Evolutionary conservation across 179 eudicot species (phyloP), one percentile per base, ranked within the genome.

Genomic region (Corrigiola litoralis): DNA sequence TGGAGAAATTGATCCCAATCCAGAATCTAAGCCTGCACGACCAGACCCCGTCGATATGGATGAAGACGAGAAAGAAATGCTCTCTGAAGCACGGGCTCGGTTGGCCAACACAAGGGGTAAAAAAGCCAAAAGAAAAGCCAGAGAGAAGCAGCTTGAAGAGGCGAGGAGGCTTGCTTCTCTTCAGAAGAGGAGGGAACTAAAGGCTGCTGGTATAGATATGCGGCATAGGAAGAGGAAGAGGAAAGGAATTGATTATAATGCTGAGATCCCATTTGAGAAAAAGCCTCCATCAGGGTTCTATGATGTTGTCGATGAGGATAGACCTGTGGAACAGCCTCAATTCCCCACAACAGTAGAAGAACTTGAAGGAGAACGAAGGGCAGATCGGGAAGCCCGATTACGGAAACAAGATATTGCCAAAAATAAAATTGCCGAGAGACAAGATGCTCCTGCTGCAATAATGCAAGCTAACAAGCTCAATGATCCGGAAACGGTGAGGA

Each of bases 1-100:
- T 50, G 99, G 99, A 65, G 99, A 94, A 75, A 95, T 95, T 73
- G 99, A 95, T 68, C 99, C 96, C 14, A 95, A 95, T 71, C 99
- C 99, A 20, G 99, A 95, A 63, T 85, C 97, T 21, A 95, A 95
- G 83, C 96, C 99, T 61, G 97, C 99, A 16, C 96, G 99, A 49
- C 99, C 99, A 23, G 96, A 95, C 56, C 99, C 99, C 28, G 99
- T 95, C 66, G 99, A 95, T 66, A 95, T 95, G 99, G 99, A 95
- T 71, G 99, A 95, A 69, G 99, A 95, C 74, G 99, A 95, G 81
- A 95, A 95, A 70, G 97, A 95, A 84, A 95, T 95, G 99, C 95
- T 95, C 68, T 95, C 99, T 7, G 99, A 95, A 81, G 97, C 96
- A 53, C 75, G 97, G 36, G 99, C 99, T 65, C 80, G 97, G 61